Conservation (phyloP, 805 yeast species). For the Monosporozyma solicola region DNA sequence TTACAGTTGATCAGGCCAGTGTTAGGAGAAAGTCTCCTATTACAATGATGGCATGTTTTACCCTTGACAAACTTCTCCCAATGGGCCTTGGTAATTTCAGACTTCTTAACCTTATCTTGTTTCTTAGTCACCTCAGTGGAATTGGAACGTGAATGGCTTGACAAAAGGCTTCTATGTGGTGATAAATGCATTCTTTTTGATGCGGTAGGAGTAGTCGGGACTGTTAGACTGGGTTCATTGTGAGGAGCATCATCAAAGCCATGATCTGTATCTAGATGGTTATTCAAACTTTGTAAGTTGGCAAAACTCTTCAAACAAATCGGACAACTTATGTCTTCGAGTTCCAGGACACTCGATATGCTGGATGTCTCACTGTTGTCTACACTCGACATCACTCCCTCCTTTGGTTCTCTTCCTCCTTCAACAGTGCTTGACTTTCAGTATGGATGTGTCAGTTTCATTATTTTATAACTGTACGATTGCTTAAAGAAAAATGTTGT, state of each 20-base stretch:
- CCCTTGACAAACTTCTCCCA: slow-evolving; percentile 12
- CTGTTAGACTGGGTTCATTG: not conserved
- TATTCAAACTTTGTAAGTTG: slow-evolving; percentile 46
- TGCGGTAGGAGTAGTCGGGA: not conserved
- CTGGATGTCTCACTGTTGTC: not conserved
- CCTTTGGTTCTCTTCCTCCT: not conserved
- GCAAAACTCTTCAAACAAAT: slow-evolving; percentile 57
- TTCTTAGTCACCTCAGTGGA: slow-evolving; percentile 1
- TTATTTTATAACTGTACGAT: not conserved
- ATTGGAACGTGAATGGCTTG: not conserved
- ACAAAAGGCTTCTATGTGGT: not conserved
- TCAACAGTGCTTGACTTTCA: not conserved
- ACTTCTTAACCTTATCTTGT: slow-evolving; percentile 29
- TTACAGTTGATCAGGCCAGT: slow-evolving; percentile 50
- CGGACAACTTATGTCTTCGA: slow-evolving; percentile 41
- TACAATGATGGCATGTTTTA: slow-evolving; percentile 31
- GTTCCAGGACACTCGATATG: not conserved
- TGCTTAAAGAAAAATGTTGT: no score
- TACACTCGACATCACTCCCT: not conserved
- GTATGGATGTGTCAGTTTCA: not conserved
- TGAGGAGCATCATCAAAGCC: slow-evolving; percentile 22
- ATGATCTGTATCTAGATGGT: slow-evolving; percentile 67
- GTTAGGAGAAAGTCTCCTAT: slow-evolving; percentile 48
- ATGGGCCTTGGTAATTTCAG: slow-evolving; percentile 30
- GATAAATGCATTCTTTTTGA: not conserved